A percentile compares a stretch with the other conserved stretches of the same genome.
These are phyloP conservation scores for Aspergillus nomiae DNA, from an alignment of 2,329 filamentous ascomycete species.

Conservation along the genomic window DNA sequence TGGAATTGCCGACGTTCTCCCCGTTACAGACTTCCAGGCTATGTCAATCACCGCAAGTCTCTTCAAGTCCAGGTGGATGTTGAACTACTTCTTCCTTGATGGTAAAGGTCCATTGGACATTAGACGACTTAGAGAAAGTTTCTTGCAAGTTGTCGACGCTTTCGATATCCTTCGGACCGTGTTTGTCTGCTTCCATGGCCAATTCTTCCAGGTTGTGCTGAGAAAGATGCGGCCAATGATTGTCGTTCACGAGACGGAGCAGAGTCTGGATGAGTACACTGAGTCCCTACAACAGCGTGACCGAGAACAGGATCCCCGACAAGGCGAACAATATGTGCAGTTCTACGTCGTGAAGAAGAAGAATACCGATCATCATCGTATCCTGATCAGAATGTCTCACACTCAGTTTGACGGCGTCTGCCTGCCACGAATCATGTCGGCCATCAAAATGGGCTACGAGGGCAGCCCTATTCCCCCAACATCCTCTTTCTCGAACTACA, in stretches of 20 bases:
- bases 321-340: conserved; percentile 63
- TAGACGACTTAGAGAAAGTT: conserved; percentile 48
- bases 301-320: conserved; percentile 56
- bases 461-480: conserved; percentile 42
- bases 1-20: conserved; percentile 59
- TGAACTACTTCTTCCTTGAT: conserved; percentile 61
- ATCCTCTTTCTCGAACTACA: conserved; percentile 50
- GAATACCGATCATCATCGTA: conserved; percentile 48
- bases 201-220: conserved; percentile 61
- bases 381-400: conserved; percentile 64
- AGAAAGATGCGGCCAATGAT: conserved; percentile 56
- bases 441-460: conserved; percentile 59
- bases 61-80: conserved; percentile 44
- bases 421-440: conserved; percentile 62
- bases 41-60: conserved; percentile 39
- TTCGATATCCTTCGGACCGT: conserved; percentile 69
- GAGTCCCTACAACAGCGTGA: conserved; percentile 59
- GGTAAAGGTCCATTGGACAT: conserved; percentile 48
- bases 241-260: conserved; percentile 55
- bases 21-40: conserved; percentile 54
- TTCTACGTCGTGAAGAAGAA: conserved; percentile 56
- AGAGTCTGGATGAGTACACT: conserved; percentile 54
- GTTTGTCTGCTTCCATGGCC: conserved; percentile 57
- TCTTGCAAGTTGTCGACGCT: conserved; percentile 55
- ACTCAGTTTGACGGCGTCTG: conserved; percentile 72